Conservation (phyloP, 768 basidiomycete genomes). For the Gautieria morchelliformis region DNA sequence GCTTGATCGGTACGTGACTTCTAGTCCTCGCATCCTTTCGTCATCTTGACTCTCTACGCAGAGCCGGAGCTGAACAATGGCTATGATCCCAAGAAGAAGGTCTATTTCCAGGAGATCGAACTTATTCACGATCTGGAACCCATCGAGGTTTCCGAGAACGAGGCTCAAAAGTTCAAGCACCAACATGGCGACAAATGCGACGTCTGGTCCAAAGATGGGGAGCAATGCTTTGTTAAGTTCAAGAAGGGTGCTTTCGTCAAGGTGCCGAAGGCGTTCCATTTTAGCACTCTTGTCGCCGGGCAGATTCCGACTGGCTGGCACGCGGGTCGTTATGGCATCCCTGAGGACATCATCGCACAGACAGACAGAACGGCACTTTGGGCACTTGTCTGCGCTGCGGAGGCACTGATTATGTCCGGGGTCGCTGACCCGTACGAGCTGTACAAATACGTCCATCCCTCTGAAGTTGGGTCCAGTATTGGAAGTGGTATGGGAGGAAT, state of each 20-base stretch:
- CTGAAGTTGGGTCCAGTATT: conserved; percentile 87
- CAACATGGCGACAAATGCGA: conserved; percentile 97
- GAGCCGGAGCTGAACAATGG: conserved; percentile 98
- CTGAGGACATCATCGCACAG: conserved; percentile 90
- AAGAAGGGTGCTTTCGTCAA: conserved; percentile 94
- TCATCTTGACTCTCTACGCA: conserved; percentile 24
- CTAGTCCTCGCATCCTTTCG: neutral
- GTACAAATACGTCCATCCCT: conserved; percentile 94
- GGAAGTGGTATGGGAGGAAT: conserved; percentile 99
- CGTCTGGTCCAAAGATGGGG: conserved; percentile 82
- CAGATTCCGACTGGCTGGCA: conserved; percentile 98
- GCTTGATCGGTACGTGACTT: conserved; percentile 72
- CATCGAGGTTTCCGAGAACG: conserved; percentile 83
- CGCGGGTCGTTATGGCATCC: conserved; percentile 93
- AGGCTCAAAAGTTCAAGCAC: conserved; percentile 91
- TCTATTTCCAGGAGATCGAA: conserved; percentile 95
- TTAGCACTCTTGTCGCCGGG: conserved; percentile 90
- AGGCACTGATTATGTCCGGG: conserved; percentile 93
- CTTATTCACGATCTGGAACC: conserved; percentile 95
- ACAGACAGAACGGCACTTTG: conserved; percentile 89
- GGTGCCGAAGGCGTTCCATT: conserved; percentile 91
- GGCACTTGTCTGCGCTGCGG: conserved; percentile 90
- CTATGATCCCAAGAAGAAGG: conserved; percentile 95
- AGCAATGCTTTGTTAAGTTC: conserved; percentile 97
- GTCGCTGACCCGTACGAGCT: conserved; percentile 97